Base-by-base conservation (phyloP, 2,329 filamentous ascomycete species). In the Calonectria ilicicola region DNA sequence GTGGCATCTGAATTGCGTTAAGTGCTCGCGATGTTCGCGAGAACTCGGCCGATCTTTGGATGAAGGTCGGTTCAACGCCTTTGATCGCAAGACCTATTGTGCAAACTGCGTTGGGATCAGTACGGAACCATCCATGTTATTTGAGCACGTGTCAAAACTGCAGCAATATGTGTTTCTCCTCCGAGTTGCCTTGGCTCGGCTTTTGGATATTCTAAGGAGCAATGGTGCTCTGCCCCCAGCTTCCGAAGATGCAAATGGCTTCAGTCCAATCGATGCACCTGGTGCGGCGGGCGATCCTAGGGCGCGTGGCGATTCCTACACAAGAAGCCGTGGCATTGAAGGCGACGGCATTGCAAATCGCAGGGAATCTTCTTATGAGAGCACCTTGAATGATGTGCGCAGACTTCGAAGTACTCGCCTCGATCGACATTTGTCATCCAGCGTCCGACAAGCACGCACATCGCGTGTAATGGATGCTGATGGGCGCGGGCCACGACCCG, bases 91-190 rank as follows among this genome's bases (percentile, higher is more conserved):
- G 74, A 87, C 96, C 3, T 92, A 93, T 75, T 98, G 97, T 85
- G 88, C 83, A 67, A 88, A 86, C 60, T 98, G 95, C 81, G 89
- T 89, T 49, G 85, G 86, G 46, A 88, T 89, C 77, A 87, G 87
- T 64, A 87, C 89, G 10, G 92, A 92, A 15, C 82, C 83, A 14
- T 82, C 83, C 19, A 80, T 85, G n/a, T 80, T 85, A 0, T 94
- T 98, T 80, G 89, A 93, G 73, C 91, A 92, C 73, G 91, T 98
- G 44, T 94, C 94, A 21, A 95, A 97, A 82, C 87, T 99, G 67
- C 93, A 97, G 81, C 96, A 99, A 86, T 99, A 98, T 81, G 93
- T 98, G 7, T 98, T 98, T 83, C 87, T 99, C 23, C 89, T 99
- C 47, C 92, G 95, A 79, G 97, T 99, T 26, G 97, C 97, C 21